Evolutionary conservation across 2,329 filamentous ascomycete species (phyloP).

Genomic region (Tolypocladium sp.): DNA sequence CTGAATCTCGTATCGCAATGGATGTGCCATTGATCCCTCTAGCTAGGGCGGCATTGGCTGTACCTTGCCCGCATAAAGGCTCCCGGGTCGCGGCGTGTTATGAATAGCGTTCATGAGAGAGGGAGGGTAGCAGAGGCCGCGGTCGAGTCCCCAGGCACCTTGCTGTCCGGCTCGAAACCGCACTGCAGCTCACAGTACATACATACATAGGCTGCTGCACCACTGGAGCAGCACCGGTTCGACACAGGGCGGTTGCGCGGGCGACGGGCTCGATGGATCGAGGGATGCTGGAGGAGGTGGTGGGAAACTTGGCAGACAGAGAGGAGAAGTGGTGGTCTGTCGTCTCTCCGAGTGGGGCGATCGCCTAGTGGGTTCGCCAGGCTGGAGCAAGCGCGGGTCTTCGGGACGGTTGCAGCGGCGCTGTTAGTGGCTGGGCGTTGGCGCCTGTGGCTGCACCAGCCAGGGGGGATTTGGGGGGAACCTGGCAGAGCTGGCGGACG

Average conservation of each 20-base stretch:
- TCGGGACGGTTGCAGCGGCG: neutral
- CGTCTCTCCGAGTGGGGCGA: neutral
- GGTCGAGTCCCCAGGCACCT: neutral
- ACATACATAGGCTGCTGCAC: neutral
- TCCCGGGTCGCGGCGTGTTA: too few relatives aligned
- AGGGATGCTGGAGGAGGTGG: neutral
- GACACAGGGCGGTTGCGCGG: neutral
- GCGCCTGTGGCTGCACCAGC: neutral
- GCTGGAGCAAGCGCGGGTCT: neutral
- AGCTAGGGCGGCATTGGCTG: neutral
- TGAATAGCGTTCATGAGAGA: too few relatives aligned
- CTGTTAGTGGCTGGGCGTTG: neutral
- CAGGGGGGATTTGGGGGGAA: neutral
- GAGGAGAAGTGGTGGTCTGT: neutral
- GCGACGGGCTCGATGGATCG: neutral
- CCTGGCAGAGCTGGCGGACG: neutral
- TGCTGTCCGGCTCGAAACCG: neutral
- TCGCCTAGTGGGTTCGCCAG: neutral
- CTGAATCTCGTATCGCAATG: neutral
- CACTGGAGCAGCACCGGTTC: neutral
- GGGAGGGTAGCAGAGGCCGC: neutral
- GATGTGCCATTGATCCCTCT: neutral
- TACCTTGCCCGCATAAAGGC: neutral
- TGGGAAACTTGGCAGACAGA: neutral
- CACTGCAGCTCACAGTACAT: neutral